Percentiles rank a stretch among this genome's conserved stretches.
phyloP scores from a whole-genome alignment of 139 green algal species.

The Chlamydomonas sp. region DNA sequence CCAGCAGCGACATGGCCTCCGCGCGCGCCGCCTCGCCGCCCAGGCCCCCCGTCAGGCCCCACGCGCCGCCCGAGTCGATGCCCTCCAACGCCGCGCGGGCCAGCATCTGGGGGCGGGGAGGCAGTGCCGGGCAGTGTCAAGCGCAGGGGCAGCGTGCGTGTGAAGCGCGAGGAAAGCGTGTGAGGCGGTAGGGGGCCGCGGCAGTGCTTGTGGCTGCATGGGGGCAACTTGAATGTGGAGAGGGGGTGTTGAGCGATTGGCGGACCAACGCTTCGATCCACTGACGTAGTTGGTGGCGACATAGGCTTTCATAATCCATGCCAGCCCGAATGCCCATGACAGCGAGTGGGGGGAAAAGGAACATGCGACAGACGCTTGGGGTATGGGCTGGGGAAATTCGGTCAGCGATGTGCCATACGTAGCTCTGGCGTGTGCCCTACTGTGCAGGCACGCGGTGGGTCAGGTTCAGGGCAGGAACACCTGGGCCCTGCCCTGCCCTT shows the following conservation, averaged over 20 bases:
- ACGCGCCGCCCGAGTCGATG: slow-evolving; percentile 24
- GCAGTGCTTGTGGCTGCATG: too few relatives aligned
- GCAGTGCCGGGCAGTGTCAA: background rate
- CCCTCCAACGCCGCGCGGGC: slow-evolving; percentile 64
- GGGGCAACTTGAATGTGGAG: too few relatives aligned
- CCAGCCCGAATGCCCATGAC: too few relatives aligned
- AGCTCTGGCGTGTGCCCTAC: background rate
- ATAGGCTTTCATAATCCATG: too few relatives aligned
- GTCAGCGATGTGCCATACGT: background rate
- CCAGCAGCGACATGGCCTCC: slow-evolving; percentile 61
- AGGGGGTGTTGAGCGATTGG: too few relatives aligned
- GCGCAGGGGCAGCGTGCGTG: background rate
- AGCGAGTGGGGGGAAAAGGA: too few relatives aligned
- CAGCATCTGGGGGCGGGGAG: slow-evolving; percentile 38
- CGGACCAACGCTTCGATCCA: too few relatives aligned
- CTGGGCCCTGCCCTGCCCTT: background rate
- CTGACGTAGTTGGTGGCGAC: too few relatives aligned
- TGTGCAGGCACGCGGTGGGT: background rate
- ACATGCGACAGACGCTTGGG: too few relatives aligned
- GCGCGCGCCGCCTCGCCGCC: slow-evolving; percentile 47
- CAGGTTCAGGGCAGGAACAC: too few relatives aligned
- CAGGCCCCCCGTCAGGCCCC: background rate
- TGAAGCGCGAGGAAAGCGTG: too few relatives aligned
- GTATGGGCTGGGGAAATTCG: background rate
- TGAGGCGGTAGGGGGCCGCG: too few relatives aligned